Evolutionary conservation across 306 rosid species (phyloP).

Genomic region (Styphnolobium japonicum): DNA sequence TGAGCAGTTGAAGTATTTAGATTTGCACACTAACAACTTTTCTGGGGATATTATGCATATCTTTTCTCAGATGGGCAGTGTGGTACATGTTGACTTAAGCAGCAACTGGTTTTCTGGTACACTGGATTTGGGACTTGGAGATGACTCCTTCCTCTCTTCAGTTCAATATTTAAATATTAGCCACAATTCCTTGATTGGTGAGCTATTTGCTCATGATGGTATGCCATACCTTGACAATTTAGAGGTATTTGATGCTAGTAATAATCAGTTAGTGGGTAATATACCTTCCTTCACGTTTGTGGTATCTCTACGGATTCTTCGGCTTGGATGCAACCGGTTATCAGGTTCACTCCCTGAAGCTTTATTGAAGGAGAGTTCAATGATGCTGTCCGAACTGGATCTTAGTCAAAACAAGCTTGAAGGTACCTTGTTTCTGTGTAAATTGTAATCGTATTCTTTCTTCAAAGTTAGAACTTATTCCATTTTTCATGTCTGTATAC

Average conservation of each 20-base stretch:
- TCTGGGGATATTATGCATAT: slow-evolving; percentile 61
- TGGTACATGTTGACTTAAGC: slow-evolving; percentile 66
- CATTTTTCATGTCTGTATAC: neutral
- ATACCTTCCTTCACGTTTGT: slow-evolving; percentile 70
- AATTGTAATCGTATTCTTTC: neutral
- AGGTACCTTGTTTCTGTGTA: slow-evolving; percentile 41
- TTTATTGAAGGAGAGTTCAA: slow-evolving; percentile 67
- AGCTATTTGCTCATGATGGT: slow-evolving; percentile 78
- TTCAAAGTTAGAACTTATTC: neutral
- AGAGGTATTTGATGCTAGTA: slow-evolving; percentile 78
- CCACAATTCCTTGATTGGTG: slow-evolving; percentile 61
- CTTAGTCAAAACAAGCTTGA: slow-evolving; percentile 70
- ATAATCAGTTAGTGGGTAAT: slow-evolving; percentile 57
- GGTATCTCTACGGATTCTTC: slow-evolving; percentile 66
- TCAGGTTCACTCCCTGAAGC: slow-evolving; percentile 65
- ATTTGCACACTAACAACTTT: slow-evolving; percentile 51
- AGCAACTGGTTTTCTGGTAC: slow-evolving; percentile 65
- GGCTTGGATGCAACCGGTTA: slow-evolving; percentile 61
- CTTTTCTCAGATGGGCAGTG: slow-evolving; percentile 58
- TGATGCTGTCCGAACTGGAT: slow-evolving; percentile 74
- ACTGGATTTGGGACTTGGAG: slow-evolving; percentile 62
- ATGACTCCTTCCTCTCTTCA: slow-evolving; percentile 51
- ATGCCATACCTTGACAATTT: slow-evolving; percentile 77
- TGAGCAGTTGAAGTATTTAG: slow-evolving; percentile 47
- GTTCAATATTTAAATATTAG: slow-evolving; percentile 62